Percentiles rank a stretch among this genome's conserved stretches.
Evolutionary conservation across 306 rosid species (phyloP).

Genomic region (Dalbergia cultrata): DNA sequence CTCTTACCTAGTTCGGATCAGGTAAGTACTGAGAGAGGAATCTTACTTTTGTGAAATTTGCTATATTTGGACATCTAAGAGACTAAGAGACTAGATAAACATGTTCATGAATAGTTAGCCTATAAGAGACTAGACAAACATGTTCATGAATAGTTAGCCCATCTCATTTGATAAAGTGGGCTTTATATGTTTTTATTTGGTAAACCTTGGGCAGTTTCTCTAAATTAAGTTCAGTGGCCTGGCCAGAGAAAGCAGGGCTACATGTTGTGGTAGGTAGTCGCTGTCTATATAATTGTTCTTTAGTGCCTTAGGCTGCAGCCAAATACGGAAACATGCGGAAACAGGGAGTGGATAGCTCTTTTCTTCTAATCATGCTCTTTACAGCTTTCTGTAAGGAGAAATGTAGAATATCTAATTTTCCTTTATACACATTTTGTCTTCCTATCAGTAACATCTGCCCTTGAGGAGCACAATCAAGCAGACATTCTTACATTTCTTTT

Average conservation of each 20-base stretch:
- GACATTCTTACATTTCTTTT: not conserved
- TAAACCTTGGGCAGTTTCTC: slow-evolving; percentile 9
- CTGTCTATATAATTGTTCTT: not conserved
- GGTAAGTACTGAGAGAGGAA: not conserved
- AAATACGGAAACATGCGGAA: slow-evolving; percentile 26
- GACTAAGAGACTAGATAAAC: too few relatives aligned
- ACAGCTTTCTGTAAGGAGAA: not conserved
- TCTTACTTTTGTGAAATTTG: not conserved
- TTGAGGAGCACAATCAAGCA: slow-evolving; percentile 32
- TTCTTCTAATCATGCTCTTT: slow-evolving; percentile 25
- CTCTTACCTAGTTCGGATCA: not conserved
- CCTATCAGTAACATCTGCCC: not conserved
- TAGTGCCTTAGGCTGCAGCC: slow-evolving; percentile 25
- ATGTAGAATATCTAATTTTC: not conserved
- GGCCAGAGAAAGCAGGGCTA: slow-evolving; percentile 14
- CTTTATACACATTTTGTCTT: not conserved
- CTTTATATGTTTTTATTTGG: not conserved
- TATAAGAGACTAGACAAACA: not conserved
- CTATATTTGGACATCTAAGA: not conserved
- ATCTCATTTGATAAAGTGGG: not conserved
- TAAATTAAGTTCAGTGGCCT: slow-evolving; percentile 17
- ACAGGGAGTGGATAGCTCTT: slow-evolving; percentile 15
- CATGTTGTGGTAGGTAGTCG: not conserved
- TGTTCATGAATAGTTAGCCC: not conserved
- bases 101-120: too few relatives aligned